Percentiles rank a stretch among this genome's conserved stretches.
phyloP scores from a whole-genome alignment of 2,329 filamentous ascomycete species.

The Alternaria incomplexa region DNA sequence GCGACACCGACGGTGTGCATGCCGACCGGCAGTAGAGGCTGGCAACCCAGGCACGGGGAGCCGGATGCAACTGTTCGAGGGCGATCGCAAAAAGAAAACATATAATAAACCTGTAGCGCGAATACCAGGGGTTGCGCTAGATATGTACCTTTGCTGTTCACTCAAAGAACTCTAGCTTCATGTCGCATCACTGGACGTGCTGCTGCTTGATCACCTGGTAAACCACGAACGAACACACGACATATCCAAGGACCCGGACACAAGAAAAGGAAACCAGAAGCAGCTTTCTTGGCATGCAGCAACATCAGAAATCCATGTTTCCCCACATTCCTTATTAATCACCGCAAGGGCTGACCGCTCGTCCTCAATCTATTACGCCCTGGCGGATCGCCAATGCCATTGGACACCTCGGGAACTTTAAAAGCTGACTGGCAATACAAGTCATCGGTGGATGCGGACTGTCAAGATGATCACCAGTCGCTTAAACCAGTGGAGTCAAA shows the following conservation, averaged over 20 bases:
- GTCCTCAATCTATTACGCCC: conserved; percentile 1
- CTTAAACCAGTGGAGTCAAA: background rate
- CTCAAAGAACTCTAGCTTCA: too few species aligned
- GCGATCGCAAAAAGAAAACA: background rate
- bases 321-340: conserved; percentile 1
- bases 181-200: too few species aligned
- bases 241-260: background rate
- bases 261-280: too few species aligned
- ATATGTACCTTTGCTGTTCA: too few species aligned
- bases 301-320: background rate
- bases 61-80: too few species aligned
- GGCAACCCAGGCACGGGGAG: background rate
- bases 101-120: background rate
- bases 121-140: background rate
- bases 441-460: background rate
- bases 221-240: too few species aligned
- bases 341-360: background rate
- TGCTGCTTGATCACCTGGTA: too few species aligned
- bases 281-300: background rate
- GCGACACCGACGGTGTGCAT: background rate
- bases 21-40: background rate
- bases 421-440: background rate
- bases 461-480: background rate
- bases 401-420: background rate
- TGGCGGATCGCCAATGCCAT: background rate